Evolutionary conservation across 2,329 filamentous ascomycete species (phyloP).

Genomic region (Thelonectria rubi): DNA sequence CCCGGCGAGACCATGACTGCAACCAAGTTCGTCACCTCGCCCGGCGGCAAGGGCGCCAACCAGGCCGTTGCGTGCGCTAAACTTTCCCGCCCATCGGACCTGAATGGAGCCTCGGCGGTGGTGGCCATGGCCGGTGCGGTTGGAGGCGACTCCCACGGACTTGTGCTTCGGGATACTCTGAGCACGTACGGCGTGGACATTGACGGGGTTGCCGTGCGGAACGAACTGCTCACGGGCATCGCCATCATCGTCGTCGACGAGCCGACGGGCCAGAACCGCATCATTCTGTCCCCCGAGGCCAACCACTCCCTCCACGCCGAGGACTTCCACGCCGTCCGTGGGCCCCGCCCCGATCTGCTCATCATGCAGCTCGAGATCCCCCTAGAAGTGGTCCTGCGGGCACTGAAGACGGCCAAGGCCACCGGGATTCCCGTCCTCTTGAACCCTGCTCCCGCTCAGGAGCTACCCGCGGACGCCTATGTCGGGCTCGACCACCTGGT

Average conservation of each 20-base stretch:
- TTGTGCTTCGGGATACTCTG: constrained; percentile 67
- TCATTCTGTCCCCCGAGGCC: constrained; percentile 76
- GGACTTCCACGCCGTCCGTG: constrained; percentile 48
- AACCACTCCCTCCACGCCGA: constrained; percentile 62
- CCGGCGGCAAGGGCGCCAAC: constrained; percentile 95
- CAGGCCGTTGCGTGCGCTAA: constrained; percentile 91
- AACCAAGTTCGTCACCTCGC: constrained; percentile 78
- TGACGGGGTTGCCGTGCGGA: constrained; percentile 56
- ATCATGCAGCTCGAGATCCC: constrained; percentile 85
- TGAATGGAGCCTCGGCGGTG: constrained; percentile 47
- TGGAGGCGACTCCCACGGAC: constrained; percentile 73
- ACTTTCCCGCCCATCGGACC: constrained; percentile 67
- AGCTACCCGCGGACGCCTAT: constrained; percentile 73
- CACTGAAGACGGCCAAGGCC: constrained; percentile 61
- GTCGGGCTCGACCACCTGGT: constrained; percentile 78
- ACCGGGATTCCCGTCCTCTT: constrained; percentile 72
- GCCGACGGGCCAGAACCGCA: constrained; percentile 77
- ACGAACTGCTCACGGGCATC: constrained; percentile 68
- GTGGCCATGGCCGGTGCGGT: constrained; percentile 81
- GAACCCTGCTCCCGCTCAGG: constrained; percentile 83
- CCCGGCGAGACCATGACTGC: constrained; percentile 90
- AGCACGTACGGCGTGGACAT: constrained; percentile 69
- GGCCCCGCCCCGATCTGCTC: constrained; percentile 66
- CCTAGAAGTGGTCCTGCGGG: constrained; percentile 69
- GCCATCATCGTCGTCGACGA: constrained; percentile 81